Conservation (phyloP, 2,329 filamentous ascomycete species). For the Orbilia blumenaviensis region DNA sequence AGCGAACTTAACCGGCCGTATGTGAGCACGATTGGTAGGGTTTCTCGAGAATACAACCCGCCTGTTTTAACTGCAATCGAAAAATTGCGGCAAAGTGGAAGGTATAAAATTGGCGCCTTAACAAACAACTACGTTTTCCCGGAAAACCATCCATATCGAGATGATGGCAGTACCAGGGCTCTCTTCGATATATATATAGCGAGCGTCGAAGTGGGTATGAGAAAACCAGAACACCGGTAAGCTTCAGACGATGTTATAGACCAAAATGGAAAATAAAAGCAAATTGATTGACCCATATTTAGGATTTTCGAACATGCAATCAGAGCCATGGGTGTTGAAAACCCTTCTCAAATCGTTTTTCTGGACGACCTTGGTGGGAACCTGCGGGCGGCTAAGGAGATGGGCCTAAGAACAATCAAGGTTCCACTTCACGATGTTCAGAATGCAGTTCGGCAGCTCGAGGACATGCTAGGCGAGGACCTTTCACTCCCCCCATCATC, state of each 20-base stretch:
- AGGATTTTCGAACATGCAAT: constrained; percentile 79
- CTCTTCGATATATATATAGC: constrained; percentile 89
- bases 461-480: constrained; percentile 65
- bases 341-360: constrained; percentile 77
- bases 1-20: constrained; percentile 22
- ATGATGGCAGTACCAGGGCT: constrained; percentile 67
- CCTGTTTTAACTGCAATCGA: constrained; percentile 86
- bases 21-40: constrained; percentile 12
- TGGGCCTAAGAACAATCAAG: constrained; percentile 84
- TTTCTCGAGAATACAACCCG: constrained; percentile 68
- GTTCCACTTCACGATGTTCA: constrained; percentile 79
- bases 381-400: constrained; percentile 75
- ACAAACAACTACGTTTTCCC: constrained; percentile 93
- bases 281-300: background rate
- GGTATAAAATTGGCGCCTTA: constrained; percentile 76
- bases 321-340: constrained; percentile 67
- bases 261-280: background rate
- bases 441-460: constrained; percentile 83
- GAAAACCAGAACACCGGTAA: constrained; percentile 79
- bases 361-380: constrained; percentile 96
- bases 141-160: constrained; percentile 72
- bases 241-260: background rate
- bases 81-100: constrained; percentile 68
- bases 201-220: constrained; percentile 82
- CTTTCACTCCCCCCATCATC: constrained; percentile 20